Percentiles rank a stretch among this genome's conserved stretches.
Evolutionary conservation across 306 rosid species (phyloP).

Genomic region (Trifolium subterraneum): DNA sequence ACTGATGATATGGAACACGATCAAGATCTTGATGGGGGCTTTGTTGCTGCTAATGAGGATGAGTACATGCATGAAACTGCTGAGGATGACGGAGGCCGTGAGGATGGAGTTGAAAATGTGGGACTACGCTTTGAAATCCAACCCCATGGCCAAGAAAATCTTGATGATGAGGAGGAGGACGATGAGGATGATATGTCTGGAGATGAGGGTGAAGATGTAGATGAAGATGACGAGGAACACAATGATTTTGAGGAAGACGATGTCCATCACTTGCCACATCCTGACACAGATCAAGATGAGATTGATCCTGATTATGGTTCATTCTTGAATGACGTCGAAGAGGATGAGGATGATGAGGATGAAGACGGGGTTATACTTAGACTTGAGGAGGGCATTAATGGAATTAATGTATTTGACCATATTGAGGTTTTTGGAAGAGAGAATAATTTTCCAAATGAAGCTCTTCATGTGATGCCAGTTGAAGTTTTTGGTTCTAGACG

Average conservation of each 20-base stretch:
- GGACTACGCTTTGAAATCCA: slow-evolving; percentile 78
- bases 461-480: slow-evolving; percentile 94
- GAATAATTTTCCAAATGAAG: slow-evolving; percentile 77
- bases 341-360: slow-evolving; percentile 78
- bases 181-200: slow-evolving; percentile 97
- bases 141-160: slow-evolving; percentile 77
- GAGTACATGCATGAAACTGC: slow-evolving; percentile 89
- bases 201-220: slow-evolving; percentile 91
- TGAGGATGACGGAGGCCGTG: slow-evolving; percentile 73
- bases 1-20: slow-evolving; percentile 98
- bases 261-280: slow-evolving; percentile 89
- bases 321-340: slow-evolving; percentile 86
- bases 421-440: slow-evolving; percentile 96
- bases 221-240: slow-evolving; percentile 92
- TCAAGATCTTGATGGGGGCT: slow-evolving; percentile 83
- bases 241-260: slow-evolving; percentile 89
- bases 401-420: slow-evolving; percentile 92
- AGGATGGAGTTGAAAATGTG: slow-evolving; percentile 68
- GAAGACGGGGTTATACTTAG: slow-evolving; percentile 91
- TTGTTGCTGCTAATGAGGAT: slow-evolving; percentile 70
- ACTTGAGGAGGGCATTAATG: slow-evolving; percentile 98
- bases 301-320: slow-evolving; percentile 76
- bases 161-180: slow-evolving; percentile 68
- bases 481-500: slow-evolving; percentile 98
- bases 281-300: slow-evolving; percentile 85